Base-by-base conservation (phyloP, 805 yeast genomes). In the Candida wancherniae region DNA sequence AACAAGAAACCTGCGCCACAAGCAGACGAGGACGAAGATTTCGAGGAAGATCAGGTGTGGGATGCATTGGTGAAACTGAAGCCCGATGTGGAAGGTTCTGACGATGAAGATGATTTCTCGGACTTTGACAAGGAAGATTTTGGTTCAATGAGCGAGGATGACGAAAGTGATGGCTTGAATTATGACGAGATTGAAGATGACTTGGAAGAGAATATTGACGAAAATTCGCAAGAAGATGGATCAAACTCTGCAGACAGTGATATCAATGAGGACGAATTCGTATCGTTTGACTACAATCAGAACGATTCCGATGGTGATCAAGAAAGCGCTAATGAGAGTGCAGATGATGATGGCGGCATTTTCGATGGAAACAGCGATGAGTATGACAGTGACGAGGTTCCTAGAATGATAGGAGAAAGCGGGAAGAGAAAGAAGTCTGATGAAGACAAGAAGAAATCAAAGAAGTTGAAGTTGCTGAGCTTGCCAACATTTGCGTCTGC, bases 401-500 rank as follows among this genome's bases (percentile, higher is more conserved):
- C 29, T 50, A 49, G 33, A 61, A 20, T 34, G 22, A 15, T 39
- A 7, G 42, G 54, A 24, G 64, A 52, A 26, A 14, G 36, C 59
- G 28, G 61, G n/a, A 53, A 19, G 61, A 54, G 19, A 61, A 59
- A 27, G 71, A 54, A 21, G 50, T 51, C 33, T 24, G 49, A 31
- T 28, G 49, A 34, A 13, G 39, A 29, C 9, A 43, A 47, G 33
- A 38, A 40, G 14, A 65, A 61, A 41, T 45, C 67, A 12, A 77
- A 73, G 64, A 75, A 67, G 51, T 58, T 66, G 26, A 78, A 73
- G 55, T 61, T 83, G 48, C 78, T 73, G 50, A 75, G 71, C 27
- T 63, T 88, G 38, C 97, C 97, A 14, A 68, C 77, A 13, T 88
- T 86, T 63, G 97, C 95, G 1, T 79, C 87, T 26, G 94, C 79